These are phyloP conservation scores for Sicyos baderoa DNA, from an alignment of 306 rosid genomes.

Conservation along the genomic window DNA sequence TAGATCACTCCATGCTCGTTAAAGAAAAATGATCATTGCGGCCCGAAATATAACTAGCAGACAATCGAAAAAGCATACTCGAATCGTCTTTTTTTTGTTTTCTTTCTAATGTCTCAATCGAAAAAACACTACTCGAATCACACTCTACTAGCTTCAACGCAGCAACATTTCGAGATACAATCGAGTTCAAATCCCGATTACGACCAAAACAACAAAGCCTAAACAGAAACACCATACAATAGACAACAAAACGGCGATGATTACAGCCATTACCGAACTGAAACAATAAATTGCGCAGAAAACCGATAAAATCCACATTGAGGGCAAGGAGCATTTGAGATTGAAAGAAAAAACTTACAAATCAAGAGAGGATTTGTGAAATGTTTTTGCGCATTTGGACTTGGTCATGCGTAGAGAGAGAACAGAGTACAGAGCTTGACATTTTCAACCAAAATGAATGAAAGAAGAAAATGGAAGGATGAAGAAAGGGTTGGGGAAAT, in stretches of 20 bases:
- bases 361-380: neutral
- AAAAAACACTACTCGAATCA: neutral
- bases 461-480: neutral
- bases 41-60: neutral
- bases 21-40: neutral
- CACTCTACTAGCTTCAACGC: neutral
- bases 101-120: neutral
- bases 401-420: neutral
- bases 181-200: neutral
- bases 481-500: neutral
- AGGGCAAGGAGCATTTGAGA: neutral
- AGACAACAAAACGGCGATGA: neutral
- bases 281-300: neutral
- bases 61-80: neutral
- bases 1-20: no score
- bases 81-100: neutral
- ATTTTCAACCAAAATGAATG: neutral
- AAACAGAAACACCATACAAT: neutral
- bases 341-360: conserved; percentile 8
- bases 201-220: neutral
- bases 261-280: neutral
- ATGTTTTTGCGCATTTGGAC: neutral
- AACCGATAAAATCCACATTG: conserved; percentile 9
- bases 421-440: neutral
- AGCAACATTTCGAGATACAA: neutral